Percentiles rank a stretch among this genome's conserved stretches.
phyloP scores from a whole-genome alignment of 257 asterid species.

The Craterostigma plantagineum region DNA sequence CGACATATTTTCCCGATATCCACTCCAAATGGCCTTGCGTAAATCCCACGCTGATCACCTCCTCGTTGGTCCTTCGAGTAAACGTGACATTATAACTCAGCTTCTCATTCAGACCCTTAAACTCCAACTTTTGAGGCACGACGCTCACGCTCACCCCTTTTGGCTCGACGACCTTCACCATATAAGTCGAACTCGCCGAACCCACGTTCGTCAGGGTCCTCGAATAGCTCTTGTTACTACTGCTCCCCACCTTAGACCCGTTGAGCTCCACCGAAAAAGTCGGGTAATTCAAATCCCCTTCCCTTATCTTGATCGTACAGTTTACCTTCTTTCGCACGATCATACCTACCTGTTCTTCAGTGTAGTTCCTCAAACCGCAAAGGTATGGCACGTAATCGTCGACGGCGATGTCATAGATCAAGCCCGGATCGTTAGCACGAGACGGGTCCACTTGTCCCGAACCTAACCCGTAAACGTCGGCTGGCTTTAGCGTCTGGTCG shows the following conservation, averaged over 20 bases:
- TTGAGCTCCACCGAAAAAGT: slow-evolving; percentile 19
- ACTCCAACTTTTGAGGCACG: too few relatives aligned
- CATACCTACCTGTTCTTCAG: slow-evolving; percentile 7
- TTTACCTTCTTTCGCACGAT: slow-evolving; percentile 13
- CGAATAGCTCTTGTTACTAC: slow-evolving; percentile 7
- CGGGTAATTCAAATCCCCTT: slow-evolving; percentile 27
- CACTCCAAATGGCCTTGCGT: too few relatives aligned
- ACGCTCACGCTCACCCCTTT: background rate
- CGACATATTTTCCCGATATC: too few relatives aligned
- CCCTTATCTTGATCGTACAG: slow-evolving; percentile 17
- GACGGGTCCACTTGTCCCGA: slow-evolving; percentile 37
- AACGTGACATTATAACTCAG: too few relatives aligned
- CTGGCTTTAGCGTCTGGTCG: slow-evolving; percentile 21
- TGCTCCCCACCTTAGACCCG: slow-evolving; percentile 1
- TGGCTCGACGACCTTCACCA: too few relatives aligned
- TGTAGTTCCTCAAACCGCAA: slow-evolving; percentile 24
- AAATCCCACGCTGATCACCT: too few relatives aligned
- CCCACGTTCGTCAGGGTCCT: slow-evolving; percentile 29
- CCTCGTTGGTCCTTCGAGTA: too few relatives aligned
- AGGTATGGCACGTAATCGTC: slow-evolving; percentile 28
- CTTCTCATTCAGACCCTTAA: too few relatives aligned
- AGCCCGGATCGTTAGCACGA: slow-evolving; percentile 28
- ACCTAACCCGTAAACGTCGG: slow-evolving; percentile 19
- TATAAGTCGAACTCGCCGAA: too few relatives aligned
- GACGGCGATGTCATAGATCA: slow-evolving; percentile 21